phyloP scores from a whole-genome alignment of 805 yeast species.

The Candida endomychidarum region DNA sequence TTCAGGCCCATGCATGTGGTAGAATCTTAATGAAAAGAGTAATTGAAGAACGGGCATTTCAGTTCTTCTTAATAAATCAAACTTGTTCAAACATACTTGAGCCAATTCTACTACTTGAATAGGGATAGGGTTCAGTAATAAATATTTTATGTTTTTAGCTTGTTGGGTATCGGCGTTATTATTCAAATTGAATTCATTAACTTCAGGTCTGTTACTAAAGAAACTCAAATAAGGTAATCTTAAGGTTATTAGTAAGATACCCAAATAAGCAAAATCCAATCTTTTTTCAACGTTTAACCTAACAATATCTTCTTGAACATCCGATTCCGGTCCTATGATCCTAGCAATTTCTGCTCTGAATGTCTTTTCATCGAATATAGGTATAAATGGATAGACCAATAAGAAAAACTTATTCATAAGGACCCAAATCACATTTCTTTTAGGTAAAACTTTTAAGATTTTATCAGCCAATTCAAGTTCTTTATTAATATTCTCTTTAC shows the following conservation, averaged over 20 bases:
- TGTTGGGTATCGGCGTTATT: conserved; percentile 21
- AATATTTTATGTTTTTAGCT: conserved; percentile 25
- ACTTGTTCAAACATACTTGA: conserved; percentile 36
- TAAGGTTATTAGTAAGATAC: conserved; percentile 33
- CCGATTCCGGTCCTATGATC: conserved; percentile 43
- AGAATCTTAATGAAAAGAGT: conserved; percentile 51
- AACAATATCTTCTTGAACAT: conserved; percentile 20
- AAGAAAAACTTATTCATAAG: conserved; percentile 60
- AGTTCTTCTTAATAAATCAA: conserved; percentile 36
- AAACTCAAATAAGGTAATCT: conserved; percentile 37
- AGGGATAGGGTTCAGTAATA: conserved; percentile 31
- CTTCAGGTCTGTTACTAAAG: conserved; percentile 33
- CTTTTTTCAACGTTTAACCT: conserved; percentile 29
- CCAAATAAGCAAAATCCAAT: conserved; percentile 36
- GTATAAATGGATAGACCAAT: conserved; percentile 61
- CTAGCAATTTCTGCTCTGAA: conserved; percentile 44
- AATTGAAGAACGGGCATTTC: conserved; percentile 54
- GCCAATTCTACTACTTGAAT: conserved; percentile 33
- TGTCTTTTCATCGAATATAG: conserved; percentile 60
- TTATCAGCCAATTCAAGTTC: conserved; percentile 42
- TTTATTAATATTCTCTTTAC: conserved; percentile 31
- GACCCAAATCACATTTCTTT: conserved; percentile 52
- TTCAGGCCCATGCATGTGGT: conserved; percentile 50
- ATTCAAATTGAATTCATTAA: conserved; percentile 29
- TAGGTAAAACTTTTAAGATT: conserved; percentile 49